phyloP scores from a whole-genome alignment of 257 asterid species.

The Cynanchum wilfordii region DNA sequence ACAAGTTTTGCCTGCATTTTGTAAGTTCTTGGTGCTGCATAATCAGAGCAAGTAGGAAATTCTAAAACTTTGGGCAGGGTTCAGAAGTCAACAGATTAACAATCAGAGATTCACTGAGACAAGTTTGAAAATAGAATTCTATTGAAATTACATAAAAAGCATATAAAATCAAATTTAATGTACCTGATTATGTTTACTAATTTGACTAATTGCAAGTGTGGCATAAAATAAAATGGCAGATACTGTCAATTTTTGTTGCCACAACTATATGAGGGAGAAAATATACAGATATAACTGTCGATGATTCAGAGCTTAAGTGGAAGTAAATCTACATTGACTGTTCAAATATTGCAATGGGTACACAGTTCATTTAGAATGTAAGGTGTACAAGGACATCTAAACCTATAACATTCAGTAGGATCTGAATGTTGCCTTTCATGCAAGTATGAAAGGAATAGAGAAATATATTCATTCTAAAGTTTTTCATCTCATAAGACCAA shows the following conservation, averaged over 20 bases:
- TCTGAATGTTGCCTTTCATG: neutral
- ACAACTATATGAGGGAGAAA: neutral
- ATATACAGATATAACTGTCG: neutral
- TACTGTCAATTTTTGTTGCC: neutral
- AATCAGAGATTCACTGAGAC: neutral
- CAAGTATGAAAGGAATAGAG: neutral
- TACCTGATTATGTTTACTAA: neutral
- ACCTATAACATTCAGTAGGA: neutral
- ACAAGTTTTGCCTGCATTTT: neutral
- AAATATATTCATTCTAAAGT: neutral
- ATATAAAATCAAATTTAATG: neutral
- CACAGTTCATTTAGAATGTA: neutral
- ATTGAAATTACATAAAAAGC: neutral
- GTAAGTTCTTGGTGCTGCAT: neutral
- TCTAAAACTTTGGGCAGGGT: neutral
- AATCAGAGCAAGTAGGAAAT: neutral
- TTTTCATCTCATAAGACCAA: neutral
- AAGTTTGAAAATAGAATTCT: neutral
- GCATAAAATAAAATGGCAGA: neutral
- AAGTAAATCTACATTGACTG: neutral
- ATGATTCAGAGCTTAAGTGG: neutral
- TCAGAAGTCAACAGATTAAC: neutral
- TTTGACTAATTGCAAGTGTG: neutral
- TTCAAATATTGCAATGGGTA: neutral
- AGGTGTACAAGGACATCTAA: neutral